Evolutionary conservation across 805 yeast species (phyloP).

Genomic region (Lipomyces sp.): DNA sequence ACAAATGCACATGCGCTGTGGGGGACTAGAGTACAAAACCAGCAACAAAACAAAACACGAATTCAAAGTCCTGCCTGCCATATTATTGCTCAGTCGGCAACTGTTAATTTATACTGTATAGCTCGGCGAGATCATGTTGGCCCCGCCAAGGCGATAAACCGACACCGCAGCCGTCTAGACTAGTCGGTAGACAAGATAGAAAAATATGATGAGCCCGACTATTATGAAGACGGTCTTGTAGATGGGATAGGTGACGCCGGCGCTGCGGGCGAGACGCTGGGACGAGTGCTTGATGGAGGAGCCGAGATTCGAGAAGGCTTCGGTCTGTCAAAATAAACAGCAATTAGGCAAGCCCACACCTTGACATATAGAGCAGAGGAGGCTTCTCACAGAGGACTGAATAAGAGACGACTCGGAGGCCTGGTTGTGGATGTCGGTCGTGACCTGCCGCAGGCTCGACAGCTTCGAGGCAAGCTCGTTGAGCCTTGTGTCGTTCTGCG

Average conservation of each 20-base stretch:
- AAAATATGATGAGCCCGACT: conserved; percentile 12
- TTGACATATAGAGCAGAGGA: no score
- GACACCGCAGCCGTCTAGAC: conserved; percentile 15
- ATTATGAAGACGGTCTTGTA: conserved; percentile 47
- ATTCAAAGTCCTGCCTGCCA: no score
- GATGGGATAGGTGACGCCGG: conserved; percentile 49
- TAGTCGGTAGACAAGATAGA: conserved; percentile 19
- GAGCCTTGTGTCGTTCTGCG: conserved; percentile 59
- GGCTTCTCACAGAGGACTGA: conserved; percentile 40
- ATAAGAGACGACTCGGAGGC: conserved; percentile 50
- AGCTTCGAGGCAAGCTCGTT: conserved; percentile 63
- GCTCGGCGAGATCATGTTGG: no score
- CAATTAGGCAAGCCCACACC: neutral
- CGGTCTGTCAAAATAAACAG: conserved; percentile 10
- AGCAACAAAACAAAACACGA: no score
- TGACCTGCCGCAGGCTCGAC: conserved; percentile 59
- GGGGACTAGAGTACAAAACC: no score
- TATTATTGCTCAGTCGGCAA: no score
- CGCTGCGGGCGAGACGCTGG: conserved; percentile 46
- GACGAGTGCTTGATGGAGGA: conserved; percentile 47
- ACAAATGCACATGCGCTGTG: no score
- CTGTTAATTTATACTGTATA: no score
- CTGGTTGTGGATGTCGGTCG: conserved; percentile 63
- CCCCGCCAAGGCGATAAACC: no score
- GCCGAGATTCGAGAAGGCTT: conserved; percentile 36